Evolutionary conservation across 2,329 filamentous ascomycete genomes (phyloP).

Genomic region (Alternaria arborescens): DNA sequence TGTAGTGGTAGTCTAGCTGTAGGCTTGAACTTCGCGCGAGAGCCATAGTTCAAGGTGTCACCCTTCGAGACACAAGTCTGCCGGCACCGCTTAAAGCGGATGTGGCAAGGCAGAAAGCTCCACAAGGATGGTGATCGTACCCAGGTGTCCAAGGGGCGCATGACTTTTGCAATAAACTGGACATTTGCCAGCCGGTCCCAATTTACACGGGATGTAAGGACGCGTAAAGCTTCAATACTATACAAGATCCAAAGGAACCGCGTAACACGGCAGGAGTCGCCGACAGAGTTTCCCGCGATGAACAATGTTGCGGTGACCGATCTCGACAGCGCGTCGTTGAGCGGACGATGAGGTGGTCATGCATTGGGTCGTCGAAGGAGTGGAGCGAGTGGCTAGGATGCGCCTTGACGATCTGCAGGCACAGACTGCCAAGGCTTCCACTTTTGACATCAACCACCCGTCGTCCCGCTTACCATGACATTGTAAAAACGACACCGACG

Average conservation of each 20-base stretch:
- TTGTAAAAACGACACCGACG: neutral
- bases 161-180: constrained; percentile 25
- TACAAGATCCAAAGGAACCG: constrained; percentile 6
- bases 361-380: constrained; percentile 28
- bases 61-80: constrained; percentile 1
- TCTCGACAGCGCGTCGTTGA: constrained; percentile 27
- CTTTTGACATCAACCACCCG: constrained; percentile 25
- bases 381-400: constrained; percentile 28
- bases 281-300: neutral
- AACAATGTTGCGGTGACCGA: constrained; percentile 10
- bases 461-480: constrained; percentile 5
- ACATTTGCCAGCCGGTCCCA: constrained; percentile 23
- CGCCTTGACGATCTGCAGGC: constrained; percentile 30
- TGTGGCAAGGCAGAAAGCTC: constrained; percentile 11
- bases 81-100: constrained; percentile 11
- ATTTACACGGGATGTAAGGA: constrained; percentile 15
- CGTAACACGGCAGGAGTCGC: constrained; percentile 14
- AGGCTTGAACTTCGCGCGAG: neutral
- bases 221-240: constrained; percentile 11
- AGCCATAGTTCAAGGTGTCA: neutral
- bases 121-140: constrained; percentile 21
- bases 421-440: constrained; percentile 30
- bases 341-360: constrained; percentile 30
- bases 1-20: too few relatives aligned
- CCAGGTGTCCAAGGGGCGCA: constrained; percentile 19